Evolutionary conservation across 495 filamentous ascomycete genomes (phyloP), one percentile per base, ranked within the genome.

Genomic region (Penicillium maclennaniae): DNA sequence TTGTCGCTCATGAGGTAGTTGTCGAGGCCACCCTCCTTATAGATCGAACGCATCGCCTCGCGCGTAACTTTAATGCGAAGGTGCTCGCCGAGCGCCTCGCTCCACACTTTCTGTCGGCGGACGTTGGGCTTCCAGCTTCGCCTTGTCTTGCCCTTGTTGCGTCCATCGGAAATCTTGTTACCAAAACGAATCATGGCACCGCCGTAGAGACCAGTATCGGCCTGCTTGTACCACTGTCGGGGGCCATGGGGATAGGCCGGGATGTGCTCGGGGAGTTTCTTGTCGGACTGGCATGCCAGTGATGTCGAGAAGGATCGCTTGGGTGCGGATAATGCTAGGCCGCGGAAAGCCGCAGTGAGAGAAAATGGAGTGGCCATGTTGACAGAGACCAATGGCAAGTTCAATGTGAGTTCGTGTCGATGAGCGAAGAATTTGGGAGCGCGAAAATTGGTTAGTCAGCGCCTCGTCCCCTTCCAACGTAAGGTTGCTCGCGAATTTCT

Each of bases 111-210:
- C 76, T 92, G 91, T 26, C 71, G 73, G 39, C 89, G 83, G 15
- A 97, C 85, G 69, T 97, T 97, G 28, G 91, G 91, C 48, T 85
- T 81, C 95, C 95, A 98, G 38, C 68, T 67, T 45, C 92, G 87
- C 37, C 89, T 84, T 37, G 91, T 90, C 69, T 96, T 96, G 74
- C 83, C 83, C 62, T 88, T 79, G 72, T 88, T 83, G 45, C 78
- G 75, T 43, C 75, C 75, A 58, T 83, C 70, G 23, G 89, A 89
- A 42, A 97, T 90, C 54, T 84, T 87, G 83, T 98, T 96, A 65
- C 93, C 93, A 79, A 89, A 93, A 51, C 85, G 89, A 73, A 93
- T 91, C 47, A 79, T 80, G 43, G 81, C 73, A 39, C 76, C 75
- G 43, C 87, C 92, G 77, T 93, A 97, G 7, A 97, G 84, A 54